A percentile compares a stretch with the other conserved stretches of the same genome.
phyloP scores from a whole-genome alignment of 164 flowering plant species.

The Taxillus chinensis region DNA sequence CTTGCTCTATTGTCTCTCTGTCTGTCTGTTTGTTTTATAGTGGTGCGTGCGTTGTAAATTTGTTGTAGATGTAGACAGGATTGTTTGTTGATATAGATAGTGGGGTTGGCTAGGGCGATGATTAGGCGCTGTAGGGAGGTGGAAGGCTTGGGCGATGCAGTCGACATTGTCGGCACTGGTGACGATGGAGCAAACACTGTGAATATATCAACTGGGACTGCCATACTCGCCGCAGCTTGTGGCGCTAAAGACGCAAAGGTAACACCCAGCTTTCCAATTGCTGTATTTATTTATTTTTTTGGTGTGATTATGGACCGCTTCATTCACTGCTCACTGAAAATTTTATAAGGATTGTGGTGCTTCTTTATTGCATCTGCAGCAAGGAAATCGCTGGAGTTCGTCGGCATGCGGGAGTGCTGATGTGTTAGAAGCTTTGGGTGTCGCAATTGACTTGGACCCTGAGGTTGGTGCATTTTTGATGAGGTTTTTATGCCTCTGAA shows the following conservation, averaged over 20 bases:
- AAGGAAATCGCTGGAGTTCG: conserved; percentile 93
- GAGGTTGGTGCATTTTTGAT: conserved; percentile 45
- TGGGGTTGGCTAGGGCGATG: conserved; percentile 89
- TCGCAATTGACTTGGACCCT: conserved; percentile 64
- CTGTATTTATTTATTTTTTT: too few relatives aligned
- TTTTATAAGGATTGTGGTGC: neutral
- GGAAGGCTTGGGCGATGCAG: conserved; percentile 63
- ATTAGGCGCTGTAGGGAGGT: conserved; percentile 55
- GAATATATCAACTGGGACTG: conserved; percentile 89
- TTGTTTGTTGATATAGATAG: conserved; percentile 31
- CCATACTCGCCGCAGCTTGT: conserved; percentile 88
- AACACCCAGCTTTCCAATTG: neutral
- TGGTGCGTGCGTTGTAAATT: too few relatives aligned
- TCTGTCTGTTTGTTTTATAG: neutral
- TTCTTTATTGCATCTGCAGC: conserved; percentile 33
- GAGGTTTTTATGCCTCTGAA: neutral
- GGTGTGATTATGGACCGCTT: neutral
- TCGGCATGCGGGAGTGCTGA: conserved; percentile 99
- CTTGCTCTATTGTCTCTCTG: neutral
- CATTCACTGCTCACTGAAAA: neutral
- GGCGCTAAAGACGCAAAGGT: conserved; percentile 98
- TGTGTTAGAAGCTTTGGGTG: conserved; percentile 77
- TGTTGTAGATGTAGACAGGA: too few relatives aligned
- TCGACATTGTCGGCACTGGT: conserved; percentile 98
- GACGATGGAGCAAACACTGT: conserved; percentile 98